Evolutionary conservation across 495 filamentous ascomycete genomes (phyloP), one percentile per base, ranked within the genome.

Genomic region (Penicillium alfredii): DNA sequence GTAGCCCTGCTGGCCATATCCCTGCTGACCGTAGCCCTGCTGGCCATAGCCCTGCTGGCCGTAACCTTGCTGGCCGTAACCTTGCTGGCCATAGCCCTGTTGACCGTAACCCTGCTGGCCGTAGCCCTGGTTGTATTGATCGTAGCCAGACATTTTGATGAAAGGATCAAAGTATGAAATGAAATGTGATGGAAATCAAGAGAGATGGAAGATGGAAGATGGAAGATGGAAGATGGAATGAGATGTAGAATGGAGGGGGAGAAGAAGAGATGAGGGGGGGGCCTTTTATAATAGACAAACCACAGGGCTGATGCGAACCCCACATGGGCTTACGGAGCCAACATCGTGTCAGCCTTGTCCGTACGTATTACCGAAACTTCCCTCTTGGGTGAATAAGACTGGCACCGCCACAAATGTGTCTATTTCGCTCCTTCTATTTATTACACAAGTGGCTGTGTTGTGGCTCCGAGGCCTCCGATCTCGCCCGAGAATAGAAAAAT

Each of bases 81-180:
- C 34, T 22, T 44, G 40, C 32, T 45, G 25, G 28, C 33, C 32
- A 33, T 47, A 47, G n/a, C 34, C 41, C 39, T 49, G 47, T 18
- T 34, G 44, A 14, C 34, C 37, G 45, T 61, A 55, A 25, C 51
- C 48, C 45, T 61, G 49, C 35, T 64, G 50, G 42, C 41, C 40
- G 47, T 62, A 55, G 42, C 47, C 42, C 30, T 66, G 57, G 53
- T 63, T 58, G 53, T 66, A 55, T n/a, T 66, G 53, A 31, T 62
- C 49, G 60, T 69, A 60, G 33, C 60, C 66, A 42, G 66, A 70
- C 66, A 70, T 70, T 33, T 8, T 25, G 0, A n/a, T 8, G 8
- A n/a, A n/a, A 25, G 22, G 22, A n/a, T n/a, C n/a, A n/a, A n/a
- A n/a, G n/a, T n/a, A n/a, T n/a, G n/a, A 4, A 4, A 33, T 56